Evolutionary conservation across 192 early-diverging fungal species (phyloP).

Genomic region (Fimicolochytrium jonesii): DNA sequence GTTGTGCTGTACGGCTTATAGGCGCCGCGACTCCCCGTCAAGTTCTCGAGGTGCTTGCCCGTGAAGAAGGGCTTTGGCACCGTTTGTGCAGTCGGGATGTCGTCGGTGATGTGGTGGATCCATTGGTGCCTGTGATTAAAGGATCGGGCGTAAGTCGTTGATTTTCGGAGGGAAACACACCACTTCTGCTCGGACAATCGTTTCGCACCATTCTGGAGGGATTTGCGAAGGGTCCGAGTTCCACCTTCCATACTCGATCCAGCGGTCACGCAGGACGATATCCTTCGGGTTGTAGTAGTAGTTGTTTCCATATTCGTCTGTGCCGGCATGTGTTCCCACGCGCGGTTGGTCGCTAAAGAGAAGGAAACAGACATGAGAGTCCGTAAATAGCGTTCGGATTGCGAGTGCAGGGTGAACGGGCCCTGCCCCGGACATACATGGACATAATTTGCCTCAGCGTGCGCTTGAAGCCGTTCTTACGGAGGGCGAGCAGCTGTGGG

Average conservation of each 20-base stretch:
- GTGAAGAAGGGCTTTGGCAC: conserved; percentile 43
- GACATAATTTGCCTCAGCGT: conserved; percentile 15
- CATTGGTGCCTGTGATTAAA: conserved; percentile 45
- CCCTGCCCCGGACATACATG: conserved; percentile 8
- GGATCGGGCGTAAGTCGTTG: too few species aligned
- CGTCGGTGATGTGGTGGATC: conserved; percentile 51
- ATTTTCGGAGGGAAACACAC: too few species aligned
- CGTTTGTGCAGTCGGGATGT: conserved; percentile 37
- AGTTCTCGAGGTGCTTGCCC: conserved; percentile 31
- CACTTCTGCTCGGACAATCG: too few species aligned
- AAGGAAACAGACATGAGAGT: background rate
- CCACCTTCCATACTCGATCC: conserved; percentile 52
- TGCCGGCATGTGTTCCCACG: conserved; percentile 44
- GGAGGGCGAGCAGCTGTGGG: background rate
- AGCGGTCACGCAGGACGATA: conserved; percentile 40
- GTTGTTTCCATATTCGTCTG: conserved; percentile 45
- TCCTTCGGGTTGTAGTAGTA: conserved; percentile 51
- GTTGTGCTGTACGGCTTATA: conserved; percentile 52
- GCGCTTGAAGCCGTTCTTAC: conserved; percentile 6
- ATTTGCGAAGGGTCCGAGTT: conserved; percentile 50
- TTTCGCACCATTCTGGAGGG: conserved; percentile 55
- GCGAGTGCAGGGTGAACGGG: background rate
- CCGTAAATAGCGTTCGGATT: background rate
- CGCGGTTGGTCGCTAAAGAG: conserved; percentile 35
- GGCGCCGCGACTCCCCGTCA: conserved; percentile 43